phyloP scores from a whole-genome alignment of 2,329 filamentous ascomycete genomes.

The Penicillium sp. region DNA sequence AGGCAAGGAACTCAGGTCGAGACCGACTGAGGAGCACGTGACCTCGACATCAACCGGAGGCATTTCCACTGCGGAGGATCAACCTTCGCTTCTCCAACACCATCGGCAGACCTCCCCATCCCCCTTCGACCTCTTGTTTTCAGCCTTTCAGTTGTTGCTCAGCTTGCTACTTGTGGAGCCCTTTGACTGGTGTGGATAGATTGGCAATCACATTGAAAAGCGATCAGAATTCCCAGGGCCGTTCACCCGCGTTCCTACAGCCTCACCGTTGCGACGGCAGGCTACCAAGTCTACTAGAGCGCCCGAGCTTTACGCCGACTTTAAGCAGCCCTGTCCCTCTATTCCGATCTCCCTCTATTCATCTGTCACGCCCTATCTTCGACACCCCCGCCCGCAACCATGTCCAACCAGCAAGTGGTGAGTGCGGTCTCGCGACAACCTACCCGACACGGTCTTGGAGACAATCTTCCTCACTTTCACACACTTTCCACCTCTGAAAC shows the following conservation, averaged over 20 bases:
- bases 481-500: background rate
- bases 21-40: background rate
- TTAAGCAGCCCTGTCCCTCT: background rate
- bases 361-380: conserved; percentile 9
- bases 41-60: conserved; percentile 17
- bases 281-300: conserved; percentile 7
- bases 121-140: conserved; percentile 3
- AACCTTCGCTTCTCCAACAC: conserved; percentile 38
- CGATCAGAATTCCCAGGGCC: background rate
- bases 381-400: conserved; percentile 23
- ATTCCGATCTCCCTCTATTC: conserved; percentile 25
- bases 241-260: conserved; percentile 19
- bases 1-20: background rate
- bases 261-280: conserved; percentile 22
- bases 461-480: conserved; percentile 10
- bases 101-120: conserved; percentile 22
- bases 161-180: background rate
- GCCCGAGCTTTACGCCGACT: background rate
- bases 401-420: conserved; percentile 51
- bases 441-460: conserved; percentile 24
- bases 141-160: conserved; percentile 2
- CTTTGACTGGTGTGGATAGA: background rate
- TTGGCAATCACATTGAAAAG: background rate
- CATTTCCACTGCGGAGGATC: conserved; percentile 37
- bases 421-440: conserved; percentile 33